Base-by-base conservation (phyloP, 169 alveolate genomes). In the Blepharisma undulans region DNA sequence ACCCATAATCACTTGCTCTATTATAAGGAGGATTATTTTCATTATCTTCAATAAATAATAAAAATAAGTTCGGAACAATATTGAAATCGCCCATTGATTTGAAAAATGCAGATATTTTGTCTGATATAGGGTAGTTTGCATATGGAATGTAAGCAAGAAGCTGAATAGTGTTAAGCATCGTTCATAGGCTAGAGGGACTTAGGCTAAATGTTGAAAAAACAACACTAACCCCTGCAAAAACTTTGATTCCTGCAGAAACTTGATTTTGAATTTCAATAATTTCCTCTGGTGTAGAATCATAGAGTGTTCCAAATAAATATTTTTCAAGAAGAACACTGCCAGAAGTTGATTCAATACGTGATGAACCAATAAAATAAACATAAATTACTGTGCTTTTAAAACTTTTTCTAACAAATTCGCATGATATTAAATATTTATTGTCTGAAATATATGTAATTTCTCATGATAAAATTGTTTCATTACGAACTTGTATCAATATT, bases 91-190 rank as follows among this genome's bases (percentile, higher is more conserved):
- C 16, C 22, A 84, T 36, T 3, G 79, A 33, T 10, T n/a, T 30
- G 19, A 32, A 84, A 32, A 84, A 84, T 5, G 6, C 48, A 2
- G 25, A n/a, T 8, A 84, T 18, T 27, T 32, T 60, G 0, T 30
- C 30, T 18, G 91, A 21, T 0, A 86, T 1, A 3, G 61, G 34
- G 8, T 19, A 18, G n/a, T 14, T 86, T 1, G 27, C 72, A 21
- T 61, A 27, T 2, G 91, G 91, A 6, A 86, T 66, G 29, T 22
- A 72, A 3, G 84, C 2, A 66, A 86, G 82, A 86, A 86, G 61
- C 29, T 86, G 72, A 32, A 86, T 72, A 4, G 91, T 66, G 91
- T 86, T 86, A 18, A 86, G 1, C 82, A 86, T 29, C 5, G 32
- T 22, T 29, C 91, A 86, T 22, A 36, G 16, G 29, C 72, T 4